Conservation (phyloP, 495 filamentous ascomycete species). For the Aspergillus coremiiformis region DNA sequence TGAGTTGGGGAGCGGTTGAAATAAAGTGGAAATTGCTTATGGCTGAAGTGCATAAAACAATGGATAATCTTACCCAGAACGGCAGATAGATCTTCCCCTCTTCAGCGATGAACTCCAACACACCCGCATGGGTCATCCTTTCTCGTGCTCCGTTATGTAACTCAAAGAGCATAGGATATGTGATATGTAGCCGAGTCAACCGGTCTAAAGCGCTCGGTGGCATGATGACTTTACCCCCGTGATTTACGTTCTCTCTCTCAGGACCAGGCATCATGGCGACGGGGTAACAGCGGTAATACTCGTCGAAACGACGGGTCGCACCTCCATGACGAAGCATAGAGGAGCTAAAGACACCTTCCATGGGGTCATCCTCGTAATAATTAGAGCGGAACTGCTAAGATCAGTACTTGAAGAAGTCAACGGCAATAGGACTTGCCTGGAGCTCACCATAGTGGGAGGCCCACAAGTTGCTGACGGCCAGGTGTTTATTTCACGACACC, state of each 20-base stretch:
- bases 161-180: slow-evolving; percentile 96
- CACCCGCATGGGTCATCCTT: slow-evolving; percentile 80
- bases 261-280: slow-evolving; percentile 89
- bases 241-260: slow-evolving; percentile 84
- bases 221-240: slow-evolving; percentile 94
- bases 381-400: slow-evolving; percentile 42
- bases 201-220: slow-evolving; percentile 94
- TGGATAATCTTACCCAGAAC: slow-evolving; percentile 63
- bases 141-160: slow-evolving; percentile 77
- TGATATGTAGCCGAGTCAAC: slow-evolving; percentile 89
- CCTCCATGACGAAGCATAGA: slow-evolving; percentile 36
- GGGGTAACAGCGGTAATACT: slow-evolving; percentile 95
- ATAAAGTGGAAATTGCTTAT: background rate
- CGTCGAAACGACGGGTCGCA: slow-evolving; percentile 72
- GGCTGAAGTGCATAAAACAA: background rate
- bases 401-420: slow-evolving; percentile 13
- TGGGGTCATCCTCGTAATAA: slow-evolving; percentile 52
- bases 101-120: slow-evolving; percentile 94
- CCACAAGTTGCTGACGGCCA: background rate
- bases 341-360: slow-evolving; percentile 40
- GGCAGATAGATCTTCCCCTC: slow-evolving; percentile 95
- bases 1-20: background rate
- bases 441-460: background rate
- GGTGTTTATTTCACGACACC: background rate
- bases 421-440: background rate